phyloP scores from a whole-genome alignment of 345 rosid genomes.

The Litchi chinensis region DNA sequence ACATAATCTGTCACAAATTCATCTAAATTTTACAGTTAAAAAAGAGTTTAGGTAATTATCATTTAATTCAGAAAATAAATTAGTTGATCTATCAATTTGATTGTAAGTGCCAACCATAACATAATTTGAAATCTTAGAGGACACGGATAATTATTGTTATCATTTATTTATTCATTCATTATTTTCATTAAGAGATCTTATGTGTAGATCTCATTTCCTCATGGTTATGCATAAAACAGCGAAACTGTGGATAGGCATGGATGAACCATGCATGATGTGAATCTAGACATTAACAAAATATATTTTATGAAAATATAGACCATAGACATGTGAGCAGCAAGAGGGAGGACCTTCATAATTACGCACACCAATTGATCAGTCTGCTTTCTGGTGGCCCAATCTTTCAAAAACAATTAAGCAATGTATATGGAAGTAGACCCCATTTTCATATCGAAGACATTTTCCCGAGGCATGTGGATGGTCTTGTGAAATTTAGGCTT shows the following conservation, averaged over 20 bases:
- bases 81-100: too few relatives aligned
- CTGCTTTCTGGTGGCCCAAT: conserved; percentile 5
- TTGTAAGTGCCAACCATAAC: too few relatives aligned
- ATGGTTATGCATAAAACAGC: too few relatives aligned
- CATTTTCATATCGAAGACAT: neutral
- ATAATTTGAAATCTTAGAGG: too few relatives aligned
- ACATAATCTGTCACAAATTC: neutral
- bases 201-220: too few relatives aligned
- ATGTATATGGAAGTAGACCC: neutral
- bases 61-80: too few relatives aligned
- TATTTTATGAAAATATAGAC: neutral
- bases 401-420: neutral
- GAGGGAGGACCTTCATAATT: neutral
- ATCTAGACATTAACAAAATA: neutral
- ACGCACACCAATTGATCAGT: neutral
- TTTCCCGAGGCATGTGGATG: neutral
- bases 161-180: too few relatives aligned
- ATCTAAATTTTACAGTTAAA: too few relatives aligned
- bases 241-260: neutral
- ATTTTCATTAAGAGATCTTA: too few relatives aligned
- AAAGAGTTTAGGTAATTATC: too few relatives aligned
- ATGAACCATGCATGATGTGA: neutral
- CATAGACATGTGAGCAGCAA: neutral
- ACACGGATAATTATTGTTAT: too few relatives aligned
- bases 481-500: neutral